Conservation (phyloP, 106 monocot species). For the Vanilla planifolia region DNA sequence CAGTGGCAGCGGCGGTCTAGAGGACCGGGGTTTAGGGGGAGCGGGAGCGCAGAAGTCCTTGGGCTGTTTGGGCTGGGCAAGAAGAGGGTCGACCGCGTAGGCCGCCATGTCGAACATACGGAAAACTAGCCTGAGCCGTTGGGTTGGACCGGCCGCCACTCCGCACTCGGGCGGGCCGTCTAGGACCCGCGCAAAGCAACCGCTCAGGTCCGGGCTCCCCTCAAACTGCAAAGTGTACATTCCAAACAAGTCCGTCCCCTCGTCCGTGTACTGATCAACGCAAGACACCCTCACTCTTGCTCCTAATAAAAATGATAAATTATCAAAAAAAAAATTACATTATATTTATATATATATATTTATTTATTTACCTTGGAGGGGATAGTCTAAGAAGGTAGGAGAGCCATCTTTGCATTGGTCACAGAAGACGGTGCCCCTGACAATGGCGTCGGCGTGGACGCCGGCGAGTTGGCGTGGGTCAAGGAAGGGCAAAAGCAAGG, state of each 20-base stretch:
- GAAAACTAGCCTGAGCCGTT: slow-evolving; percentile 38
- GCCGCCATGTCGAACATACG: slow-evolving; percentile 38
- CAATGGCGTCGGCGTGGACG: slow-evolving; percentile 31
- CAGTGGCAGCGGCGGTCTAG: not conserved
- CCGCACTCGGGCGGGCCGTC: slow-evolving; percentile 31
- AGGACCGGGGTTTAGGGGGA: slow-evolving; percentile 1
- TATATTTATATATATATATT: not conserved
- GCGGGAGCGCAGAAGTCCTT: slow-evolving; percentile 29
- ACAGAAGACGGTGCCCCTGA: slow-evolving; percentile 75
- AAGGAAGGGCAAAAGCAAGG: not conserved
- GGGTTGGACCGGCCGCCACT: slow-evolving; percentile 21
- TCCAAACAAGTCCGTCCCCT: slow-evolving; percentile 57
- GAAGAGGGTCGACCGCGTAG: slow-evolving; percentile 49
- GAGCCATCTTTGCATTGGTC: slow-evolving; percentile 80
- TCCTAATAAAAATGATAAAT: slow-evolving; percentile 14
- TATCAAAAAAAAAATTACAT: not conserved
- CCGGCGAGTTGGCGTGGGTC: not conserved
- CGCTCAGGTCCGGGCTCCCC: slow-evolving; percentile 53
- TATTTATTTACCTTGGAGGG: slow-evolving; percentile 32
- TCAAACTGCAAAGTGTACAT: slow-evolving; percentile 38
- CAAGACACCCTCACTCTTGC: slow-evolving; percentile 64
- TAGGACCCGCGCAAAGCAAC: slow-evolving; percentile 44
- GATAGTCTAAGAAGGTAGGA: slow-evolving; percentile 57
- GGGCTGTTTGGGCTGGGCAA: slow-evolving; percentile 44
- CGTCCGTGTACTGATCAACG: slow-evolving; percentile 33